Percentiles rank a stretch among this genome's conserved stretches.
Conservation (phyloP, 1,139 yeast genomes). For the Magnusiomyces sp. region DNA sequence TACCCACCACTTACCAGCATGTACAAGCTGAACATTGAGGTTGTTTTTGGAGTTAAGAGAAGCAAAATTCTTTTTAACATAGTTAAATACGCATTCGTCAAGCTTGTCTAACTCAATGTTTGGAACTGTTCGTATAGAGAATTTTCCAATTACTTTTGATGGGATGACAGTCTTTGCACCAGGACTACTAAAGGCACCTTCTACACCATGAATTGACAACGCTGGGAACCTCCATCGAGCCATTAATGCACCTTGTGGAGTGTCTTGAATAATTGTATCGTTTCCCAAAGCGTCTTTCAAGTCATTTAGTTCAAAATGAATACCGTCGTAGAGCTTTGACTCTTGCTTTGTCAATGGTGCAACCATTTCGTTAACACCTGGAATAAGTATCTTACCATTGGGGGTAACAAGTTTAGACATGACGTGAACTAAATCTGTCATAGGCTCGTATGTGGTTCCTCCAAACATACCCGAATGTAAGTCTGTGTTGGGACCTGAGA, state of each 20-base stretch:
- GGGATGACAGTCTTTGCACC: constrained; percentile 99
- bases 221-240: constrained; percentile 99
- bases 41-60: constrained; percentile 65
- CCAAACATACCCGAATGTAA: constrained; percentile 97
- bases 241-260: constrained; percentile 72
- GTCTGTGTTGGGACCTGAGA: constrained; percentile 93
- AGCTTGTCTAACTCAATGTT: constrained; percentile 46
- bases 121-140: constrained; percentile 95
- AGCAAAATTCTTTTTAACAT: neutral
- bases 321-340: constrained; percentile 65
- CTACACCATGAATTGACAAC: constrained; percentile 89
- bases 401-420: constrained; percentile 62
- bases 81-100: neutral
- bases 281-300: constrained; percentile 85
- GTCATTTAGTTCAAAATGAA: constrained; percentile 78
- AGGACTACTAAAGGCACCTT: constrained; percentile 89
- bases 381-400: constrained; percentile 71
- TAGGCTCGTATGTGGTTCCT: constrained; percentile 94
- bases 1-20: constrained; percentile 95
- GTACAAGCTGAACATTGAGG: constrained; percentile 64
- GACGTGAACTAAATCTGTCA: constrained; percentile 81
- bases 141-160: constrained; percentile 86
- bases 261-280: constrained; percentile 63
- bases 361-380: constrained; percentile 88
- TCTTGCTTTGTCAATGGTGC: constrained; percentile 82